Evolutionary conservation across 495 filamentous ascomycete genomes (phyloP).

Genomic region (Trichocladium uniseriatum): DNA sequence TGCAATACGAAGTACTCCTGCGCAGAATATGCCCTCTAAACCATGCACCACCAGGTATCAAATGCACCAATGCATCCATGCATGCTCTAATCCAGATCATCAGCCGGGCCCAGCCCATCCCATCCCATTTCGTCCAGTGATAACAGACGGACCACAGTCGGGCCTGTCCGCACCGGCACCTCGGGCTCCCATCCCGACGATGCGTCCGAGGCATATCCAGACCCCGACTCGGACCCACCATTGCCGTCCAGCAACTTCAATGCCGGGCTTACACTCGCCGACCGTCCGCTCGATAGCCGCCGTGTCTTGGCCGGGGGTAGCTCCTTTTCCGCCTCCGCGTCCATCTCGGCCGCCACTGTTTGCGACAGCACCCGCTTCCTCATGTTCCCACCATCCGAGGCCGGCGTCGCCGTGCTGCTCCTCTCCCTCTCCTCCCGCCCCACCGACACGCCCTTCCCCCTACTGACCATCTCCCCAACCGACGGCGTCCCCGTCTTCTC

Average conservation of each 20-base stretch:
- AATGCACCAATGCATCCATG: no score
- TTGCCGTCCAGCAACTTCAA: no score
- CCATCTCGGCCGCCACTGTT: background rate
- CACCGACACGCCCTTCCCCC: background rate
- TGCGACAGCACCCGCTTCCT: background rate
- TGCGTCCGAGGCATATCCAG: no score
- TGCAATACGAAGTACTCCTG: background rate
- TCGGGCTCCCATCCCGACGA: no score
- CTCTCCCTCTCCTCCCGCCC: background rate
- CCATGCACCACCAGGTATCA: background rate
- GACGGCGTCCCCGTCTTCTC: background rate
- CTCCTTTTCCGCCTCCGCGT: no score
- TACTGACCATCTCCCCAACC: no score
- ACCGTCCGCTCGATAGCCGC: no score
- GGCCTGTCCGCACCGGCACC: background rate
- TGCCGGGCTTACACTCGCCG: no score
- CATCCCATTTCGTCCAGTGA: background rate
- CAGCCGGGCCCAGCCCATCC: background rate
- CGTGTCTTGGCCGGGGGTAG: no score
- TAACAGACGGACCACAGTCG: slow-evolving; percentile 3
- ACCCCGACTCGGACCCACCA: no score
- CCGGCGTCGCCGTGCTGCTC: background rate
- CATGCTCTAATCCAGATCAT: background rate
- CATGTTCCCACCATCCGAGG: background rate
- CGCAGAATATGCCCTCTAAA: background rate